phyloP scores from a whole-genome alignment of 352 stramenopile species.

The Phytophthora syringae region DNA sequence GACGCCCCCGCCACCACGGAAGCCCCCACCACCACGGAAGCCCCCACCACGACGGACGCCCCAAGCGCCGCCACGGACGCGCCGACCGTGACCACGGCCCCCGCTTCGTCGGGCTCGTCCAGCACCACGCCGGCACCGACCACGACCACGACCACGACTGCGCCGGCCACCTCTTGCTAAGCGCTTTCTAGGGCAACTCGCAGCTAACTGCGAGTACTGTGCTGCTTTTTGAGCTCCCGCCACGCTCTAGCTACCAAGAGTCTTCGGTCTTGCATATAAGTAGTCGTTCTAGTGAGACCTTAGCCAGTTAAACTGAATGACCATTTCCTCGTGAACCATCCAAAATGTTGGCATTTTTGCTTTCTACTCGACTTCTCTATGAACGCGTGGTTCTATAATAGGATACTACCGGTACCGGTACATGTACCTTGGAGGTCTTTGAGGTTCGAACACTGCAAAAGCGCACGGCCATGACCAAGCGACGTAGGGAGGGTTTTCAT shows the following conservation, averaged over 20 bases:
- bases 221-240: conserved; percentile 30
- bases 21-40: conserved; percentile 3
- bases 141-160: conserved; percentile 4
- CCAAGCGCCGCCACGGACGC: not conserved
- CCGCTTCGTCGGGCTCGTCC: not conserved
- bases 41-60: not conserved
- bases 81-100: conserved; percentile 1
- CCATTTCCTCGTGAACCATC: conserved; percentile 12
- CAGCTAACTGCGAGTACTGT: conserved; percentile 30
- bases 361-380: conserved; percentile 2
- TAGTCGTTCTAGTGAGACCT: conserved; percentile 14
- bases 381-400: no score
- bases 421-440: not conserved
- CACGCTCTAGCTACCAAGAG: conserved; percentile 15
- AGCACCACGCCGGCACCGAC: conserved; percentile 1
- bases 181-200: conserved; percentile 23
- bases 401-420: no score
- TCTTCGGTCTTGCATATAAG: conserved; percentile 23
- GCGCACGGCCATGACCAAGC: conserved; percentile 2
- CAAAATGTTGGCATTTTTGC: conserved; percentile 29
- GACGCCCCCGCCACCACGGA: conserved; percentile 10
- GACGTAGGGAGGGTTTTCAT: not conserved
- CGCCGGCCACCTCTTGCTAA: conserved; percentile 33
- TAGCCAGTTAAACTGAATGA: conserved; percentile 17
- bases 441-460: conserved; percentile 11